These are phyloP conservation scores for Brassica balearica DNA, from an alignment of 441 rosid genomes.

Conservation along the genomic window DNA sequence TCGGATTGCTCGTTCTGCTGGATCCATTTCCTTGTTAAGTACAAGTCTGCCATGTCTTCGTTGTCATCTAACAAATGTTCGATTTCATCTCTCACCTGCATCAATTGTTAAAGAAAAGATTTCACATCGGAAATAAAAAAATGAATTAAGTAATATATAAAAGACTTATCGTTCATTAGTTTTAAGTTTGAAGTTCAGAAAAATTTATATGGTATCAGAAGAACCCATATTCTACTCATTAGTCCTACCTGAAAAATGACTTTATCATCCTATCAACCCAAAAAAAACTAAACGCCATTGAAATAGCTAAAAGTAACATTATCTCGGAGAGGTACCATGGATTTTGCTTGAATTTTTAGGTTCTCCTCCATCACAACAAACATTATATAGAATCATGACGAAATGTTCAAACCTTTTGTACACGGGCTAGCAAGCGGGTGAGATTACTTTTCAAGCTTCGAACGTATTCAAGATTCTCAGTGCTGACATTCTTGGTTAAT, in stretches of 20 bases:
- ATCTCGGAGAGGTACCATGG: neutral
- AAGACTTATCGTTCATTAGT: neutral
- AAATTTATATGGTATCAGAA: neutral
- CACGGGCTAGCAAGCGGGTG: conserved; percentile 90
- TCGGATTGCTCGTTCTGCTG: conserved; percentile 86
- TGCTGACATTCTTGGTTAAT: conserved; percentile 87
- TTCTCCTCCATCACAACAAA: conserved; percentile 5
- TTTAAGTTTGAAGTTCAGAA: neutral
- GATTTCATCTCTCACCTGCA: conserved; percentile 92
- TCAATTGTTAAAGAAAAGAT: neutral
- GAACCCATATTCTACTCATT: too few species aligned
- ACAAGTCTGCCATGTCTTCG: conserved; percentile 87
- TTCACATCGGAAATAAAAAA: neutral
- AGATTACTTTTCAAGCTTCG: conserved; percentile 91
- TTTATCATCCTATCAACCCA: neutral
- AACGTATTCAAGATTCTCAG: conserved; percentile 91
- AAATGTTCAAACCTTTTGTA: conserved; percentile 73
- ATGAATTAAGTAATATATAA: neutral
- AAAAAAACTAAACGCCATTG: neutral
- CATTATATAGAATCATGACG: conserved; percentile 7
- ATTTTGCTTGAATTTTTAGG: neutral
- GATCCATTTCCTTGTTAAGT: conserved; percentile 81
- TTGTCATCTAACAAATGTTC: conserved; percentile 90
- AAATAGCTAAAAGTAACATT: neutral
- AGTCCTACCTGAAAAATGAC: neutral